phyloP scores from a whole-genome alignment of 2,329 filamentous ascomycete genomes.

The Metarhizium sp. region DNA sequence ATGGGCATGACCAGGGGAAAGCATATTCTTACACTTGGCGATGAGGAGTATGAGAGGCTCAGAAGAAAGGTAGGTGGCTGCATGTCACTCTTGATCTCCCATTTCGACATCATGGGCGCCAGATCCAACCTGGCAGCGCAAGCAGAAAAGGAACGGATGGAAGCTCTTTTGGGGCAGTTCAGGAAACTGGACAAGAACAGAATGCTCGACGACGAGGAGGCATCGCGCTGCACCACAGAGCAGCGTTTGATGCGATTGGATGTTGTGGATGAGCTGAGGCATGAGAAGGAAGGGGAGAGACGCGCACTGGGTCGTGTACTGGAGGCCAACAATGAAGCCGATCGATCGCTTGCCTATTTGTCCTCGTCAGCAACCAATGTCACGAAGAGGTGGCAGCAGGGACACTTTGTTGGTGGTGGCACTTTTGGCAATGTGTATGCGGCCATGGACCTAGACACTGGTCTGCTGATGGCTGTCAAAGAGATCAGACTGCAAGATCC shows the following conservation, averaged over 20 bases:
- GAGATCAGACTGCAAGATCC: constrained; percentile 96
- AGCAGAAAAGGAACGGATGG: constrained; percentile 81
- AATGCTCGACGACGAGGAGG: constrained; percentile 74
- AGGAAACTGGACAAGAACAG: constrained; percentile 69
- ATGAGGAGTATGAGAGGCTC: constrained; percentile 76
- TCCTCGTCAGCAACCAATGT: constrained; percentile 93
- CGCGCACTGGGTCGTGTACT: constrained; percentile 84
- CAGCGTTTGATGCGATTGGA: constrained; percentile 65
- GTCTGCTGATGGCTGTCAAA: constrained; percentile 96
- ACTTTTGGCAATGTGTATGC: constrained; percentile 97
- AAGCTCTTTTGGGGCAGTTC: constrained; percentile 68
- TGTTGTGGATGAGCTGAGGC: constrained; percentile 68
- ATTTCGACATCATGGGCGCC: constrained; percentile 98
- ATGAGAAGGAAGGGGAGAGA: constrained; percentile 72
- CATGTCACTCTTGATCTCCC: constrained; percentile 94
- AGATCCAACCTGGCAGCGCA: constrained; percentile 88
- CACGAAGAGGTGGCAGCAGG: constrained; percentile 94
- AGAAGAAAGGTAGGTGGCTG: constrained; percentile 88
- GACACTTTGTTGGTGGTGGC: constrained; percentile 93
- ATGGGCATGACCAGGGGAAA: constrained; percentile 95
- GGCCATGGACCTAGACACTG: constrained; percentile 93
- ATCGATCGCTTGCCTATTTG: constrained; percentile 86
- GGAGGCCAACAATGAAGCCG: constrained; percentile 91
- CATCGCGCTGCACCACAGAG: constrained; percentile 61
- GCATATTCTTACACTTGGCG: constrained; percentile 83